These are phyloP conservation scores for Proliferodiscus dingleyae DNA, from an alignment of 2,329 filamentous ascomycete genomes.

Conservation along the genomic window DNA sequence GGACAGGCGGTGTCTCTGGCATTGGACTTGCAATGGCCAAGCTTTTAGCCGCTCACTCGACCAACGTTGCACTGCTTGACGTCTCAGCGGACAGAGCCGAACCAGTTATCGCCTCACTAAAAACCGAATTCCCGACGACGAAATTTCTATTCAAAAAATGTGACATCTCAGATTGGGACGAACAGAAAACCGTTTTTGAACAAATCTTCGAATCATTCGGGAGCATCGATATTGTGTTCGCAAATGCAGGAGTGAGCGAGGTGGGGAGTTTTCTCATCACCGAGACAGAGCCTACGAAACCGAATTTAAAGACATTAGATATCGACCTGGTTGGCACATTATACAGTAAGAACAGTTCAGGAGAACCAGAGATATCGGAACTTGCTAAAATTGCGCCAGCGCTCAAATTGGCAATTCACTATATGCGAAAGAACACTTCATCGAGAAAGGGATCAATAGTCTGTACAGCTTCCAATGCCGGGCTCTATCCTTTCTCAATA, in stretches of 20 bases:
- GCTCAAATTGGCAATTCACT: slow-evolving; percentile 45
- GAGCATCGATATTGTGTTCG: slow-evolving; percentile 27
- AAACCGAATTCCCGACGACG: slow-evolving; percentile 9
- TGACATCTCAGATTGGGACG: slow-evolving; percentile 25
- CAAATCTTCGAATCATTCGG: slow-evolving; percentile 20
- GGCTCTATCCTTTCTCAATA: slow-evolving; percentile 46
- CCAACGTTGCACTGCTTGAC: slow-evolving; percentile 18
- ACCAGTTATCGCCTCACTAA: slow-evolving; percentile 14
- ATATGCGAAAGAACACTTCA: slow-evolving; percentile 42
- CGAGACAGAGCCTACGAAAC: slow-evolving; percentile 13
- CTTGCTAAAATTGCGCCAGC: slow-evolving; percentile 37
- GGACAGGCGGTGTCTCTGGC: slow-evolving; percentile 71
- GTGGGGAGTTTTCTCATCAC: slow-evolving; percentile 13
- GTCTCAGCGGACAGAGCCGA: slow-evolving; percentile 13
- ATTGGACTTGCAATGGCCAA: slow-evolving; percentile 70
- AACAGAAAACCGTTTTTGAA: slow-evolving; percentile 23
- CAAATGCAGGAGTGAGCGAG: slow-evolving; percentile 26
- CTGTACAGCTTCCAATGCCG: slow-evolving; percentile 50
- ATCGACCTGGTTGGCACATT: slow-evolving; percentile 23
- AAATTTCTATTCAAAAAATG: slow-evolving; percentile 22
- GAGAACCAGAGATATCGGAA: no score
- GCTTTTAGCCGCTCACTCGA: slow-evolving; percentile 16
- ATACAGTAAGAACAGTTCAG: slow-evolving; percentile 19
- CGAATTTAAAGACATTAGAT: slow-evolving; percentile 22
- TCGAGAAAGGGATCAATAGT: slow-evolving; percentile 36